These are phyloP conservation scores for Cystofilobasidium capitatum DNA, from an alignment of 768 basidiomycete genomes.

Conservation along the genomic window DNA sequence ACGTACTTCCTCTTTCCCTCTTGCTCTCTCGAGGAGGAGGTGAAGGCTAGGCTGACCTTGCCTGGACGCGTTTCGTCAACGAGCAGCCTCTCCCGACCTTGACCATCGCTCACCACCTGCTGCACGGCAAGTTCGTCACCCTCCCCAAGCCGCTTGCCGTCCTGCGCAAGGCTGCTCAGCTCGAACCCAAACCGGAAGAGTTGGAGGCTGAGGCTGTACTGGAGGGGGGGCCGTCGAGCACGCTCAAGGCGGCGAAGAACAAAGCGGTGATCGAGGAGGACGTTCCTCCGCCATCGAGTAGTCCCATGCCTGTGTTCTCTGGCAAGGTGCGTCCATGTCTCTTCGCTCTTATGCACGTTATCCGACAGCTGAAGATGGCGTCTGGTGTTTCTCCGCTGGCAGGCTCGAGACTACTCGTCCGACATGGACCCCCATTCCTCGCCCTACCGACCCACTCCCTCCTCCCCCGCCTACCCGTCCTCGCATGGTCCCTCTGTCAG, in stretches of 20 bases:
- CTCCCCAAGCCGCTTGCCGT: slow-evolving; percentile 76
- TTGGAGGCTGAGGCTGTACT: slow-evolving; percentile 26
- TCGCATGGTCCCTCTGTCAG: slow-evolving; percentile 1
- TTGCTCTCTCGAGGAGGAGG: slow-evolving; percentile 5
- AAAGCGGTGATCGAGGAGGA: neutral
- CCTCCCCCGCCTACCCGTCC: neutral
- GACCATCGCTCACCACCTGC: slow-evolving; percentile 73
- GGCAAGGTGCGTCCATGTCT: slow-evolving; percentile 3
- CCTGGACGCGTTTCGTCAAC: slow-evolving; percentile 39
- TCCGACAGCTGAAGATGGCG: too few relatives aligned
- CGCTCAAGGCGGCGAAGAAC: slow-evolving; percentile 8
- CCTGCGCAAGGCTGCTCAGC: slow-evolving; percentile 39
- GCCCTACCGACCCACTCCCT: slow-evolving; percentile 5
- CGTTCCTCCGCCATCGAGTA: neutral
- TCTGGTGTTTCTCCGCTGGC: too few relatives aligned
- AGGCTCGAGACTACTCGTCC: slow-evolving; percentile 25
- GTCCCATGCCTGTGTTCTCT: neutral
- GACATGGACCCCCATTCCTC: slow-evolving; percentile 22
- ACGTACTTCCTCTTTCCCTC: slow-evolving; percentile 15
- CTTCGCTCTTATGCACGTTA: too few relatives aligned
- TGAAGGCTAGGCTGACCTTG: neutral
- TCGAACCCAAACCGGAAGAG: slow-evolving; percentile 20
- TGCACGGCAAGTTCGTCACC: slow-evolving; percentile 71
- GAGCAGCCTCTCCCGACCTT: slow-evolving; percentile 58
- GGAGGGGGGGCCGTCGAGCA: slow-evolving; percentile 33